Conservation (phyloP, 345 rosid genomes). For the Crucihimalaya himalaica region DNA sequence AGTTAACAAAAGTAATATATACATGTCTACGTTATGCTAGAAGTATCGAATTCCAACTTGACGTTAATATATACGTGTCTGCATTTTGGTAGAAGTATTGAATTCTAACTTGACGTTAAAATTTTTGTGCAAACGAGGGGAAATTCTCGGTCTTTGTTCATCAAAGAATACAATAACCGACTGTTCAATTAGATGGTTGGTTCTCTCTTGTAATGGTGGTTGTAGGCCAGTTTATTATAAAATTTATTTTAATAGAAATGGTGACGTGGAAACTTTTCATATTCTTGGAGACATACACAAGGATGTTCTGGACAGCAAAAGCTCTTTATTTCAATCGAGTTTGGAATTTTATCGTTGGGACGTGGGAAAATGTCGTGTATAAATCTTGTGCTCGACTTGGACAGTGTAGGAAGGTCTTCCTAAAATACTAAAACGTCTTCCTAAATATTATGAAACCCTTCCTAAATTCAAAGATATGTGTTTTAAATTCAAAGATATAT, state of each 20-base stretch:
- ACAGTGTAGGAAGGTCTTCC: no score
- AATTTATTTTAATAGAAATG: slow-evolving; percentile 87
- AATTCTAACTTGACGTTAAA: no score
- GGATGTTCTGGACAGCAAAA: slow-evolving; percentile 98
- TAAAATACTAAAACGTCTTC: no score
- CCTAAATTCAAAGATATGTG: no score
- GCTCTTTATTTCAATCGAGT: slow-evolving; percentile 89
- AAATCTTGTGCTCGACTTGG: slow-evolving; percentile 91
- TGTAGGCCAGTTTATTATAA: slow-evolving; percentile 84
- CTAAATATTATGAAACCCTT: no score
- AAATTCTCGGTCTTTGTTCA: slow-evolving; percentile 72
- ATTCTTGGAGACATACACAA: slow-evolving; percentile 94
- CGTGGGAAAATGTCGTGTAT: slow-evolving; percentile 94
- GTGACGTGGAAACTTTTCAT: slow-evolving; percentile 93
- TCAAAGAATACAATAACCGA: slow-evolving; percentile 94
- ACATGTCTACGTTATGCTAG: neutral
- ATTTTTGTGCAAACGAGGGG: slow-evolving; percentile 74
- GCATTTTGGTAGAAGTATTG: no score
- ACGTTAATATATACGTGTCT: no score
- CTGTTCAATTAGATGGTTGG: slow-evolving; percentile 97
- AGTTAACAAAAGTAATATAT: slow-evolving; percentile 75
- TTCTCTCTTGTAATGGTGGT: slow-evolving; percentile 96
- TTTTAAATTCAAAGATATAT: no score
- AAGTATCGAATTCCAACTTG: slow-evolving; percentile 12
- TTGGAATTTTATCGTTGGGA: slow-evolving; percentile 87